Conservation (phyloP, 192 early-diverging fungal genomes). For the Coemansia sp. region DNA sequence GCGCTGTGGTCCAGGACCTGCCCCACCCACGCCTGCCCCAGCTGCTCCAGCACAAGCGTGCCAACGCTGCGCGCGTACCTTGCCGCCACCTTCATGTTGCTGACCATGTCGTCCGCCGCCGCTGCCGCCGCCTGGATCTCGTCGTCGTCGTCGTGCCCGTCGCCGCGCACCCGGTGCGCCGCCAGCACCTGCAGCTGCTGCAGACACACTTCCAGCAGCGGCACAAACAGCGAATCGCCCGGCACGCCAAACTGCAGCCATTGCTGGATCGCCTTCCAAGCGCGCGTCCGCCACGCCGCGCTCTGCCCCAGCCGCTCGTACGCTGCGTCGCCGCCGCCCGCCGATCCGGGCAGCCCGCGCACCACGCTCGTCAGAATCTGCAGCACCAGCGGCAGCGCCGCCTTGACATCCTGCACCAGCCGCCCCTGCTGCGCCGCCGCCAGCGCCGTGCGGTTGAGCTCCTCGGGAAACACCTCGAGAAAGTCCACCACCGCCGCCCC, state of each 20-base stretch:
- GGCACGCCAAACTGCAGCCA: conserved; percentile 48
- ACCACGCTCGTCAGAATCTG: conserved; percentile 29
- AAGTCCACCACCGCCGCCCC: conserved; percentile 26
- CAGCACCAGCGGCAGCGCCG: conserved; percentile 22
- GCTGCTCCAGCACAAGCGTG: conserved; percentile 16
- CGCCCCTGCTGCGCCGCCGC: conserved; percentile 12
- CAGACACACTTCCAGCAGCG: conserved; percentile 34
- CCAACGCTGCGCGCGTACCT: conserved; percentile 30
- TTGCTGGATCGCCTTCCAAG: conserved; percentile 39
- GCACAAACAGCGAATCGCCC: conserved; percentile 27
- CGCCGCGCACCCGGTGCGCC: conserved; percentile 11
- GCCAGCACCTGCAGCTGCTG: conserved; percentile 28
- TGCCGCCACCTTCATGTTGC: conserved; percentile 33
- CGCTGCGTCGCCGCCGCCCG: neutral
- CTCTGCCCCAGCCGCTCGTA: conserved; percentile 17
- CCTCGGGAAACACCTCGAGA: conserved; percentile 42
- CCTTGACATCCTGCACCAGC: conserved; percentile 31
- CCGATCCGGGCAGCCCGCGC: conserved; percentile 13
- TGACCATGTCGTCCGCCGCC: conserved; percentile 39
- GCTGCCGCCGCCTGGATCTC: conserved; percentile 34
- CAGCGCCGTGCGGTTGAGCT: conserved; percentile 29
- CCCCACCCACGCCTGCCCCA: conserved; percentile 29
- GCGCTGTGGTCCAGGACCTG: conserved; percentile 12
- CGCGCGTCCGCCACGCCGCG: conserved; percentile 29
- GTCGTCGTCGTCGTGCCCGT: conserved; percentile 15